Evolutionary conservation across 2,329 filamentous ascomycete genomes (phyloP).

Genomic region (Xylaria sp.): DNA sequence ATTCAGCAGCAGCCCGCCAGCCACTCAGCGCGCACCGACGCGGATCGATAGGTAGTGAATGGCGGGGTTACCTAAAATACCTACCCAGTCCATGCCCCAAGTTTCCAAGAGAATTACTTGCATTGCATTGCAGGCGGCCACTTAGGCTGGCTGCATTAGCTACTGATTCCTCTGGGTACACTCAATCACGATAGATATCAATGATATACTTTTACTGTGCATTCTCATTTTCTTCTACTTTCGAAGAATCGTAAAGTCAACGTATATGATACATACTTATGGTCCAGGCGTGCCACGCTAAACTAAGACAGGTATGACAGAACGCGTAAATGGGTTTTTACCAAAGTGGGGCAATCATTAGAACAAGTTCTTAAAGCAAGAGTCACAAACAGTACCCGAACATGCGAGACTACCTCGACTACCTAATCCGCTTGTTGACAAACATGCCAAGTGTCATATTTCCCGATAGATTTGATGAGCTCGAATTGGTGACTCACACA

Average conservation of each 20-base stretch:
- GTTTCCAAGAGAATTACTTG: constrained; percentile 17
- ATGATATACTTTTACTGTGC: not conserved
- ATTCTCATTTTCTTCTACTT: not conserved
- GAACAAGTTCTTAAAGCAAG: not conserved
- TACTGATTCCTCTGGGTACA: not conserved
- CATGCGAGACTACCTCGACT: no score
- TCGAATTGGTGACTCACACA: not conserved
- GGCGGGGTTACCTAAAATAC: constrained; percentile 23
- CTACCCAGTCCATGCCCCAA: not conserved
- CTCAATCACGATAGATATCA: no score
- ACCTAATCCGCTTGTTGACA: not conserved
- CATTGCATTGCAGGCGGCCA: constrained; percentile 20
- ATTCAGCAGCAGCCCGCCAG: constrained; percentile 27
- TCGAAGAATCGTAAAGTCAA: not conserved
- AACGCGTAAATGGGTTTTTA: constrained; percentile 25
- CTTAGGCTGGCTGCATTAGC: not conserved
- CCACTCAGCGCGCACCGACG: constrained; percentile 45
- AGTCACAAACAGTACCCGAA: not conserved
- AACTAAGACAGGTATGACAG: not conserved
- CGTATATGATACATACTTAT: no score
- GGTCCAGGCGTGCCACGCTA: not conserved
- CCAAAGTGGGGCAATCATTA: not conserved
- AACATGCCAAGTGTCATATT: not conserved
- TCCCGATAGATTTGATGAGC: not conserved
- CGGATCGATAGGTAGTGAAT: constrained; percentile 27